Conservation (phyloP, 164 flowering plant genomes). For the Aristolochia californica region DNA sequence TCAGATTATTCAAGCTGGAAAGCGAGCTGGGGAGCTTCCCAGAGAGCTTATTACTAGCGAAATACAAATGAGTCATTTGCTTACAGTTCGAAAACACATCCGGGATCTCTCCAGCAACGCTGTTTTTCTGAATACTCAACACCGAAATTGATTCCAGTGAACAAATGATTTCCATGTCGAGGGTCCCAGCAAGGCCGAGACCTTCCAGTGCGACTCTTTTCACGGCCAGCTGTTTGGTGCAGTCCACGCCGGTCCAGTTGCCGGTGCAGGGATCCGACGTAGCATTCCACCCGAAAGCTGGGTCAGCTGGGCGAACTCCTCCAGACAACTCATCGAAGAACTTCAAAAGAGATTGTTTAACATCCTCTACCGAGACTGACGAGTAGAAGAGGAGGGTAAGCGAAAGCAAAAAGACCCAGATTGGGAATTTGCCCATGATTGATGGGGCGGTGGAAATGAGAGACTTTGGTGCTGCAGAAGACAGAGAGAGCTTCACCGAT, state of each 20-base stretch:
- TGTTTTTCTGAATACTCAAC: conserved; percentile 31
- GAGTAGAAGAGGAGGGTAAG: conserved; percentile 17
- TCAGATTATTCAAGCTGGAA: conserved; percentile 26
- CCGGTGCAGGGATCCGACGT: conserved; percentile 37
- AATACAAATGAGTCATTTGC: conserved; percentile 27
- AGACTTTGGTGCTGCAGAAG: too few relatives aligned
- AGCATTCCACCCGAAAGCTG: conserved; percentile 26
- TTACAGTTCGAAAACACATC: conserved; percentile 29
- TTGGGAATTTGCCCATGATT: conserved; percentile 16
- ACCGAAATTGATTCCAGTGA: conserved; percentile 17
- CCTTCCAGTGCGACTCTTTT: conserved; percentile 20
- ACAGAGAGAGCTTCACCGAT: too few relatives aligned
- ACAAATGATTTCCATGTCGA: conserved; percentile 28
- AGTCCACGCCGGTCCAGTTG: conserved; percentile 29
- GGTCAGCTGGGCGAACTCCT: conserved; percentile 6
- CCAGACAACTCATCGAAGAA: conserved; percentile 19
- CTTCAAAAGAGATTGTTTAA: conserved; percentile 15
- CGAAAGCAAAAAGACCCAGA: conserved; percentile 24
- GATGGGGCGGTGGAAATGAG: neutral
- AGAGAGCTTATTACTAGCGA: conserved; percentile 27
- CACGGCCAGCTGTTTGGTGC: conserved; percentile 12
- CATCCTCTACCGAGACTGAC: conserved; percentile 15
- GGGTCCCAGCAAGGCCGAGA: conserved; percentile 19
- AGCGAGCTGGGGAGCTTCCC: conserved; percentile 32
- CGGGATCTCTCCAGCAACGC: conserved; percentile 23